Conservation (phyloP, 2,329 filamentous ascomycete species). For the Graphilbum ipis-grandicollis region DNA sequence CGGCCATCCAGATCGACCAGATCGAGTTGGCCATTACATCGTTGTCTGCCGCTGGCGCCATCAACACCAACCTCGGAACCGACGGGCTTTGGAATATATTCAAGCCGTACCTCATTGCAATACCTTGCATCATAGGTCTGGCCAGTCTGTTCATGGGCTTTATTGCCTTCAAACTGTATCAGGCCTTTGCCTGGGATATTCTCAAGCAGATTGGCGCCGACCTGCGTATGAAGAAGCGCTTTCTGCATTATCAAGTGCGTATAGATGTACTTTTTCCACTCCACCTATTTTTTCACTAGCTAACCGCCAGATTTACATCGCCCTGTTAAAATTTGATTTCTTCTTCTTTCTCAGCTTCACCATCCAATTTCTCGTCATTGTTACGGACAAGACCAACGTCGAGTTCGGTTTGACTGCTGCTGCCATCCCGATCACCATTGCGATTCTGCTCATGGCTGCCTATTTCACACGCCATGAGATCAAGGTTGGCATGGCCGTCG, state of each 20-base stretch:
- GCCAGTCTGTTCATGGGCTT: slow-evolving; percentile 57
- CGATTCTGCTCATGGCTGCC: slow-evolving; percentile 71
- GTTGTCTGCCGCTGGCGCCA: slow-evolving; percentile 31
- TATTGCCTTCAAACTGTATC: slow-evolving; percentile 86
- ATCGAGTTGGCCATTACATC: slow-evolving; percentile 54
- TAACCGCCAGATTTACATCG: slow-evolving; percentile 95
- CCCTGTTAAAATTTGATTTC: slow-evolving; percentile 95
- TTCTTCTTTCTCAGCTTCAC: slow-evolving; percentile 99
- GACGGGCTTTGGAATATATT: slow-evolving; percentile 49
- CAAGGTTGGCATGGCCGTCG: slow-evolving; percentile 54
- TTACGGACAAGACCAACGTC: slow-evolving; percentile 47
- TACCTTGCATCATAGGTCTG: slow-evolving; percentile 68
- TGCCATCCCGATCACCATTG: slow-evolving; percentile 79
- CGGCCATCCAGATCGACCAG: slow-evolving; percentile 82
- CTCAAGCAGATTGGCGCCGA: slow-evolving; percentile 98
- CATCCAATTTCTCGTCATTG: slow-evolving; percentile 90
- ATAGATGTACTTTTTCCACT: no score
- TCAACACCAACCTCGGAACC: slow-evolving; percentile 9
- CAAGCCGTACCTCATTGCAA: slow-evolving; percentile 63
- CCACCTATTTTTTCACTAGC: no score
- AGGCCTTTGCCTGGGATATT: slow-evolving; percentile 98
- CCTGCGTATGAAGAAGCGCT: slow-evolving; percentile 89
- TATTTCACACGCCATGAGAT: slow-evolving; percentile 76
- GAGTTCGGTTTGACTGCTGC: slow-evolving; percentile 80
- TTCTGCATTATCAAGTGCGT: slow-evolving; percentile 83